Base-by-base conservation (phyloP, 306 rosid species). In the Vigna hirtella region DNA sequence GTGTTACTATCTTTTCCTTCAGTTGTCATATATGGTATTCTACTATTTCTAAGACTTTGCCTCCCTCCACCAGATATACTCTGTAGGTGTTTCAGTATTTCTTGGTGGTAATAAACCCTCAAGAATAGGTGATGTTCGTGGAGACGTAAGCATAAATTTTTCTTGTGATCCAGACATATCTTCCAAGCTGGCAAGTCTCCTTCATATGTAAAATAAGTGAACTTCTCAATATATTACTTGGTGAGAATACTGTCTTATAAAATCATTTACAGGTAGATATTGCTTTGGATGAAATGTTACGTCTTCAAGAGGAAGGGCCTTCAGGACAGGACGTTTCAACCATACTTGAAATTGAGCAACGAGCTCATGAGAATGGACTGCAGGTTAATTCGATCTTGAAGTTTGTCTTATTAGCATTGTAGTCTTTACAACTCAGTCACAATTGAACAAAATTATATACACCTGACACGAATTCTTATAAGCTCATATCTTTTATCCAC, bases 51-150 rank as follows among this genome's bases (percentile, higher is more conserved):
- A 79, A 74, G 82, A 72, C 61, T 50, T 85, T 73, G 74, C 77
- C 77, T 73, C 56, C 84, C 11, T 84, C 82, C 78, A 49, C 74
- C 83, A 94, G 97, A 90, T 94, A 80, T 94, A 94, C 79, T 87
- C 98, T 77, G 97, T 82, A 6, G 87, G 88, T 76, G 97, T 94
- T 88, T 89, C 98, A 26, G 92, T 87, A 69, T 94, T 92, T 81
- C 97, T 94, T 83, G 98, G 98, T 17, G 95, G 97, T 70, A 94
- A 90, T 82, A 94, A 88, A 86, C 98, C 98, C 76, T 92, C 98
- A 51, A 89, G 91, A 82, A 85, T 81, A 71, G 91, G 91, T 79
- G 88, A 89, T 81, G 90, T 89, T 85, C 91, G 97, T 48, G 98
- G 98, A 66, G 98, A 92, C 82, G 85, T 90, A 40, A 90, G 95